Evolutionary conservation across 495 filamentous ascomycete genomes (phyloP), one percentile per base, ranked within the genome.

Genomic region (Hypoxylon trugodes): DNA sequence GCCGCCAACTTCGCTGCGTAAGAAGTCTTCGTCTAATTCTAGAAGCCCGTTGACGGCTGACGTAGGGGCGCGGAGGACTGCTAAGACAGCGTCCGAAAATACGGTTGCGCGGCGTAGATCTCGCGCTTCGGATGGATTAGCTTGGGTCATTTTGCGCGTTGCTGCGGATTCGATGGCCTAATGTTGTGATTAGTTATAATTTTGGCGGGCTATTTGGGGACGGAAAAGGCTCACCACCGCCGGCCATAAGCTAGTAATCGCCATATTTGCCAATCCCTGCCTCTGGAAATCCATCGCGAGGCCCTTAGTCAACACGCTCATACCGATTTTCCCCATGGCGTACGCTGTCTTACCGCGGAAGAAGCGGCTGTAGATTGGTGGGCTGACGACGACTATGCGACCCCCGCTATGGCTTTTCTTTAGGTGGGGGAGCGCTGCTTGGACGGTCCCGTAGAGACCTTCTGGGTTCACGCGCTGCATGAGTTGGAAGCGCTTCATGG

Each of bases 261-360:
- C 89, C 90, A 95, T 91, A 13, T 84, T 80, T 6, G 43, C 74
- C 43, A 81, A 78, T 4, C 81, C 87, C 63, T 93, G 82, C 47
- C 91, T 70, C 55, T 86, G 77, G 69, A 90, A 91, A 68, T 96
- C 92, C 89, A 95, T 91, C 2, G 87, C 92, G 18, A 96, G 74
- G 2, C 91, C 92, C 64, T 90, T 90, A 0, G 89, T 89, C 32
- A 96, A 67, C 12, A 93, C 89, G 71, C 84, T 88, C 92, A 96
- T 96, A 12, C 79, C 90, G 12, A 93, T 85, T 69, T 96, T 96
- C 47, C 90, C 89, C 81, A 95, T 88, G 0, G 92, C 91, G 76
- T 96, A 96, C 13, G 88, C 90, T 1, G 90, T 91, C 82, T 96
- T 96, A 7, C 92, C 92, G 2, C 90, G 73, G 68, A 94, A 93